Percentiles rank a stretch among this genome's conserved stretches.
These are phyloP conservation scores for Calonectria pseudoturangicola DNA, from an alignment of 2,329 filamentous ascomycete genomes.

Conservation along the genomic window DNA sequence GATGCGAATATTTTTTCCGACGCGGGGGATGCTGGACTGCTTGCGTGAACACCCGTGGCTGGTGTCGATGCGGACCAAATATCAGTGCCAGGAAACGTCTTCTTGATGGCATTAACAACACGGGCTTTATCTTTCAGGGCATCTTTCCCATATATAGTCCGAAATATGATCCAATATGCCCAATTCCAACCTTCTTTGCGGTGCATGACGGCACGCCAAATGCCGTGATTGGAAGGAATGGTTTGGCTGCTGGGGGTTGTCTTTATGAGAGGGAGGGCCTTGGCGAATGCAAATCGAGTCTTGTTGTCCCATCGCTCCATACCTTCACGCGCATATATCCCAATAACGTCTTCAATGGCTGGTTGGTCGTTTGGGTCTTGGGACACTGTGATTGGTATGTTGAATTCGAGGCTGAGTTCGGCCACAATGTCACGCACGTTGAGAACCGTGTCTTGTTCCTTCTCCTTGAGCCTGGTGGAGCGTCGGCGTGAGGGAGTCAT, in stretches of 20 bases:
- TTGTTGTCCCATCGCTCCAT: conserved; percentile 18
- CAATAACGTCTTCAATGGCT: conserved; percentile 14
- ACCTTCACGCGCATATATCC: conserved; percentile 28
- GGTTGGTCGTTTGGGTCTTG: conserved; percentile 8
- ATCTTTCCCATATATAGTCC: conserved; percentile 29
- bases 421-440: neutral
- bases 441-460: neutral
- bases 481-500: conserved; percentile 12
- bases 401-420: conserved; percentile 18
- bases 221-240: conserved; percentile 23
- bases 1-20: neutral
- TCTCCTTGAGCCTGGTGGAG: conserved; percentile 7
- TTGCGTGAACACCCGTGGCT: too few species aligned
- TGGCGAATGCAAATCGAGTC: conserved; percentile 31
- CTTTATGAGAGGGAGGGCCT: conserved; percentile 28
- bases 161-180: conserved; percentile 37
- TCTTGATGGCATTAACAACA: neutral
- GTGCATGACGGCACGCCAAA: conserved; percentile 19
- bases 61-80: conserved; percentile 34
- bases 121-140: neutral
- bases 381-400: conserved; percentile 23
- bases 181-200: conserved; percentile 35
- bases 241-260: neutral
- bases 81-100: conserved; percentile 23
- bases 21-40: neutral